Percentiles rank a stretch among this genome's conserved stretches.
phyloP scores from a whole-genome alignment of 1,284 basidiomycete species.

The Moesziomyces sp. region DNA sequence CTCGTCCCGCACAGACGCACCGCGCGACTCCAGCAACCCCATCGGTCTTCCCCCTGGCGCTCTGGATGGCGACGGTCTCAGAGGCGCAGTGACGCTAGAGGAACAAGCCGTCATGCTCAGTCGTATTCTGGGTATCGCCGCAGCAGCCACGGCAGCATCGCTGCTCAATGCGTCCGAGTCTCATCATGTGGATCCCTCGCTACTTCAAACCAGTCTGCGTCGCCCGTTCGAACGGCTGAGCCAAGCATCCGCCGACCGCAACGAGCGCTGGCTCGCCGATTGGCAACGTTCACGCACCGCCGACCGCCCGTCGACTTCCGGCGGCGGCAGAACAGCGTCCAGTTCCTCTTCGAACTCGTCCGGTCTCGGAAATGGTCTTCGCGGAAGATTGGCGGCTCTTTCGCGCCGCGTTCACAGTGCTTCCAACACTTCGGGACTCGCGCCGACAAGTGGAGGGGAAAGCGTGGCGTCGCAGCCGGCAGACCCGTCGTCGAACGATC shows the following conservation, averaged over 20 bases:
- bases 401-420: slow-evolving; percentile 26
- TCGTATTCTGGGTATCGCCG: slow-evolving; percentile 60
- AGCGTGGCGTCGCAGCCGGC: background rate
- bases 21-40: background rate
- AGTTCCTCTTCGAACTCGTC: slow-evolving; percentile 1
- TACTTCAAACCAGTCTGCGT: slow-evolving; percentile 46
- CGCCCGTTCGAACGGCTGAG: slow-evolving; percentile 38
- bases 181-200: slow-evolving; percentile 41
- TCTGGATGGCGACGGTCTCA: slow-evolving; percentile 29
- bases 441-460: background rate
- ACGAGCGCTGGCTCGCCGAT: slow-evolving; percentile 29
- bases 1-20: background rate
- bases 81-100: slow-evolving; percentile 58
- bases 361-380: slow-evolving; percentile 33
- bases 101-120: slow-evolving; percentile 66
- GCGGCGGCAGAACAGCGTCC: slow-evolving; percentile 1
- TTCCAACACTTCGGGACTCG: slow-evolving; percentile 9
- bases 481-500: background rate
- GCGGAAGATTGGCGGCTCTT: slow-evolving; percentile 30
- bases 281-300: slow-evolving; percentile 19
- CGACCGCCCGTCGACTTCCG: background rate
- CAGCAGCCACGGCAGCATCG: slow-evolving; percentile 64
- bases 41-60: slow-evolving; percentile 2
- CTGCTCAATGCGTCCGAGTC: slow-evolving; percentile 49
- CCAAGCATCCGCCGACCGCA: slow-evolving; percentile 18